Percentiles rank a stretch among this genome's conserved stretches.
These are phyloP conservation scores for Canavalia gladiata DNA, from an alignment of 306 rosid genomes.

Conservation along the genomic window DNA sequence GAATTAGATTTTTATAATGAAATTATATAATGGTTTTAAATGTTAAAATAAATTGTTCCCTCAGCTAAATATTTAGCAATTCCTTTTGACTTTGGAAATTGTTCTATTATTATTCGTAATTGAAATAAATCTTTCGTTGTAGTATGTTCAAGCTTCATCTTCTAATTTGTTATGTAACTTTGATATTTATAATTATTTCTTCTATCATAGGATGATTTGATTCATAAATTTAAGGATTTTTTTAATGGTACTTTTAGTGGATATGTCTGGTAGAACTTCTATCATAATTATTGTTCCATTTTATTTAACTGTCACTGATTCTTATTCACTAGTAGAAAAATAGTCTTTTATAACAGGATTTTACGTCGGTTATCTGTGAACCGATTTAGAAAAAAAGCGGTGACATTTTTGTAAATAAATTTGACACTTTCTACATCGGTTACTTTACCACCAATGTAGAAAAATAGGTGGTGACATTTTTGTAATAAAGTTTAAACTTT, in stretches of 20 bases:
- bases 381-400: no score
- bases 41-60: background rate
- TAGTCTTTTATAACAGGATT: no score
- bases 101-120: slow-evolving; percentile 3
- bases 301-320: slow-evolving; percentile 21
- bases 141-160: background rate
- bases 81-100: slow-evolving; percentile 24
- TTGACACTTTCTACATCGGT: no score
- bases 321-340: background rate
- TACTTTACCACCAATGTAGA: no score
- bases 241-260: slow-evolving; percentile 1
- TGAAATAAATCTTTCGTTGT: background rate
- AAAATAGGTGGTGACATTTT: no score
- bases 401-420: no score
- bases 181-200: background rate
- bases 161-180: slow-evolving; percentile 14
- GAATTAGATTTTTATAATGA: no score
- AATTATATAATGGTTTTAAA: background rate
- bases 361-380: no score
- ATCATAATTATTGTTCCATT: background rate
- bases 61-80: slow-evolving; percentile 12
- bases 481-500: no score
- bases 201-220: slow-evolving; percentile 2
- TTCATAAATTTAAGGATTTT: background rate
- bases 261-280: background rate